Conservation (phyloP, 441 rosid species). For the Kokia cookei region DNA sequence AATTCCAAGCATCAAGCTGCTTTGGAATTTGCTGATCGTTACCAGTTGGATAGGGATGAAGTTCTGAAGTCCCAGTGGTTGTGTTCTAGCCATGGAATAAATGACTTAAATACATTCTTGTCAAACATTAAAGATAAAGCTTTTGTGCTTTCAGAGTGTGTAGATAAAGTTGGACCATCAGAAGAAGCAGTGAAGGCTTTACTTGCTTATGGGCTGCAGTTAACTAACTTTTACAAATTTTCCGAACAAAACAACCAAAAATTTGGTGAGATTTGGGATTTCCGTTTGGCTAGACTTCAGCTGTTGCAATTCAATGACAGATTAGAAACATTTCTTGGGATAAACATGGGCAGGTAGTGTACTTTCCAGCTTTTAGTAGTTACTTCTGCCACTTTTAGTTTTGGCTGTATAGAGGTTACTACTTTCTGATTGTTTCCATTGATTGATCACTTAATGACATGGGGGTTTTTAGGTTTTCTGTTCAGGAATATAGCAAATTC, state of each 20-base stretch:
- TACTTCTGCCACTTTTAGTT: constrained; percentile 2
- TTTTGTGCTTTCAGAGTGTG: constrained; percentile 78
- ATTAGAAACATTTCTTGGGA: constrained; percentile 91
- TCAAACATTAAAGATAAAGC: constrained; percentile 65
- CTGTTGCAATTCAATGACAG: constrained; percentile 79
- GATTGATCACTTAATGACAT: constrained; percentile 39
- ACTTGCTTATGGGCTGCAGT: constrained; percentile 61
- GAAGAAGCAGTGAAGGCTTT: constrained; percentile 83
- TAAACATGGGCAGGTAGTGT: constrained; percentile 98
- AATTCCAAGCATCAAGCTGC: constrained; percentile 63
- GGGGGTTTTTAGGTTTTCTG: constrained; percentile 70
- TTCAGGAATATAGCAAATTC: constrained; percentile 84
- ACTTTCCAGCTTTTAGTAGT: constrained; percentile 6
- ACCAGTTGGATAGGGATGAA: constrained; percentile 80
- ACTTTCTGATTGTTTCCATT: constrained; percentile 24
- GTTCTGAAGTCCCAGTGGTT: constrained; percentile 85
- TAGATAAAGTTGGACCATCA: constrained; percentile 67
- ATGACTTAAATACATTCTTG: constrained; percentile 56
- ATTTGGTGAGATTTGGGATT: constrained; percentile 56
- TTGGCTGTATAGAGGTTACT: not conserved
- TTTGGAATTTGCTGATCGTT: constrained; percentile 64
- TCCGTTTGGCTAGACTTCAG: constrained; percentile 78
- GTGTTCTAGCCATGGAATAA: constrained; percentile 52
- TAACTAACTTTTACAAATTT: constrained; percentile 53
- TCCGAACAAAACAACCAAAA: constrained; percentile 48